A percentile compares a stretch with the other conserved stretches of the same genome.
These are phyloP conservation scores for Phaseolus lunatus DNA, from an alignment of 306 rosid genomes.

Conservation along the genomic window DNA sequence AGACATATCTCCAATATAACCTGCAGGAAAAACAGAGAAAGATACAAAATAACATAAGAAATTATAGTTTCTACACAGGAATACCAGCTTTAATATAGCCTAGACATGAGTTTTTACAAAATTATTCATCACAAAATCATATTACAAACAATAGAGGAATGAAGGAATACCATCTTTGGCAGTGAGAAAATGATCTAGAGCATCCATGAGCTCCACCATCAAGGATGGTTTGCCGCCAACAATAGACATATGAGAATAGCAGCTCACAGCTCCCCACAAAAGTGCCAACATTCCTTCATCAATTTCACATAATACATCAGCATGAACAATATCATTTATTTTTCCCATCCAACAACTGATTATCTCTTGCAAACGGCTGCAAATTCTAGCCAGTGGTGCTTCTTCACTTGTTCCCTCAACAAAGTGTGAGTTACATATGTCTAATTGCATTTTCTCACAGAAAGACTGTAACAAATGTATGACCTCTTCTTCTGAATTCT, in stretches of 20 bases:
- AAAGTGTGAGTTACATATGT: conserved; percentile 46
- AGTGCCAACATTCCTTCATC: conserved; percentile 64
- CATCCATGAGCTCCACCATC: conserved; percentile 66
- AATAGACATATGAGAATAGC: conserved; percentile 67
- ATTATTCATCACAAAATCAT: conserved; percentile 18
- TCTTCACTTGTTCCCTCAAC: conserved; percentile 48
- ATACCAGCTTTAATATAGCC: conserved; percentile 35
- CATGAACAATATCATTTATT: conserved; percentile 49
- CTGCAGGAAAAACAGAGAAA: conserved; percentile 45
- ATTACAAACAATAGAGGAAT: conserved; percentile 31
- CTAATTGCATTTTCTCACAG: conserved; percentile 59
- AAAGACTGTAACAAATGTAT: conserved; percentile 64
- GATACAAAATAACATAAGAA: conserved; percentile 13
- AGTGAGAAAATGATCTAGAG: conserved; percentile 60
- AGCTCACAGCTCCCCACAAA: conserved; percentile 78
- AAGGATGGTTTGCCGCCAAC: conserved; percentile 54
- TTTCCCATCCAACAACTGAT: conserved; percentile 53
- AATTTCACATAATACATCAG: conserved; percentile 49
- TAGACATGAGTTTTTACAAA: conserved; percentile 6
- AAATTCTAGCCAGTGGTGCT: conserved; percentile 57
- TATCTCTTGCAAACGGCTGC: conserved; percentile 55
- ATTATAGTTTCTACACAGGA: conserved; percentile 8
- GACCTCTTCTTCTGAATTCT: conserved; percentile 68
- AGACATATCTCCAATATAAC: conserved; percentile 48
- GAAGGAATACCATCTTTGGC: conserved; percentile 60